Evolutionary conservation across 768 basidiomycete genomes (phyloP), one percentile per base, ranked within the genome.

Genomic region (Kwoniella shandongensis): DNA sequence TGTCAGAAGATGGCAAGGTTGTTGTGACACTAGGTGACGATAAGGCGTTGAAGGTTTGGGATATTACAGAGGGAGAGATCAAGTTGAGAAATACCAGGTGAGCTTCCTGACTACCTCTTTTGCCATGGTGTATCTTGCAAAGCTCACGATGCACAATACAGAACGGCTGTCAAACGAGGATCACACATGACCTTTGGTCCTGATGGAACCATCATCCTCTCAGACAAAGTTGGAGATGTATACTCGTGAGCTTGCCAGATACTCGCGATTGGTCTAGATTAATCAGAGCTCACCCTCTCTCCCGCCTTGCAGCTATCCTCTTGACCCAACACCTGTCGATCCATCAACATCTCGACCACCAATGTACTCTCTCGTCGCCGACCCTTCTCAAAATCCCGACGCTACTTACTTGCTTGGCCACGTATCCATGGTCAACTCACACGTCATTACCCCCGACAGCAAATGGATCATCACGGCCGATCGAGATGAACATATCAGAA

Each of bases 161-260:
- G 93, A 44, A 86, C 88, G 59, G 79, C 93, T 1, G 85, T 88
- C 0, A 97, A 97, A 78, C 86, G 86, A 57, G 85, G 89, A 0
- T 91, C 90, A 0, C 80, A 79, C 1, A 70, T 96, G 25, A 73
- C 77, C 0, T 85, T 96, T 65, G 85, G 86, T 0, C 77, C 70
- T 4, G 81, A 85, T 41, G 82, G 81, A 59, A 84, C 82, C 0
- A 85, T 99, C 57, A 74, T 97, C 1, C 84, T 89, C 12, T 84
- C 90, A 1, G 94, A 99, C 77, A 97, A 96, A 77, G 93, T 96
- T 61, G 94, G 94, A 0, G 94, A 97, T 70, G 83, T 94, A 38
- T 94, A 91, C 78, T 84, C 84, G 89, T 88, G 47, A 51, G 79
- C 61, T 36, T 11, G 18, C 42, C 22, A 15, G 8, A 27, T 49